A percentile compares a stretch with the other conserved stretches of the same genome.
phyloP scores from a whole-genome alignment of 805 yeast genomes.

The Wickerhamomyces queroliae region DNA sequence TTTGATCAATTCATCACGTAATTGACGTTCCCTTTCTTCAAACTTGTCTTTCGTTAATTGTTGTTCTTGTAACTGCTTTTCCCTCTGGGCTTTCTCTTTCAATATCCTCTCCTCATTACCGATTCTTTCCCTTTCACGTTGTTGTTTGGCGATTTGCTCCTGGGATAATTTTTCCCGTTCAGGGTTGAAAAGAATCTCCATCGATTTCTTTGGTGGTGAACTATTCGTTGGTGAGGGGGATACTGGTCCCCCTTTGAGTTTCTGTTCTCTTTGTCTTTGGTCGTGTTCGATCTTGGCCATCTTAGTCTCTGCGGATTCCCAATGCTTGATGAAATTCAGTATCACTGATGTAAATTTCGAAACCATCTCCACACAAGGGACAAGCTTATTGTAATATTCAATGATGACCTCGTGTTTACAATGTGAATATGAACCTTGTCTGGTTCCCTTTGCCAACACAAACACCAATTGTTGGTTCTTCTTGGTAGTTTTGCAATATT shows the following conservation, averaged over 20 bases:
- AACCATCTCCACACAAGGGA: constrained; percentile 6
- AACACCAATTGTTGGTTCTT: constrained; percentile 40
- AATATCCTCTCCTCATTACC: constrained; percentile 9
- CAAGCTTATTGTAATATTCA: constrained; percentile 22
- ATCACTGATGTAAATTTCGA: constrained; percentile 4
- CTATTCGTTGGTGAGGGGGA: background rate
- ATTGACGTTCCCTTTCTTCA: constrained; percentile 14
- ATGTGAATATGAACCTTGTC: constrained; percentile 31
- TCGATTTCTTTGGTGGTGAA: constrained; percentile 7
- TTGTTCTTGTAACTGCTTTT: constrained; percentile 9
- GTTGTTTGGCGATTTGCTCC: constrained; percentile 13
- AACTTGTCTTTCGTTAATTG: constrained; percentile 7
- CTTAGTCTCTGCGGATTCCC: constrained; percentile 12
- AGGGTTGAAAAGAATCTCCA: constrained; percentile 13
- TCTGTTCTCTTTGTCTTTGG: background rate
- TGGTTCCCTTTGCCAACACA: constrained; percentile 33
- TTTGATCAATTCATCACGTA: constrained; percentile 11
- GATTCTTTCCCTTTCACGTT: constrained; percentile 12
- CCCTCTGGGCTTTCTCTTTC: constrained; percentile 9
- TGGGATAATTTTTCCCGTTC: constrained; percentile 13
- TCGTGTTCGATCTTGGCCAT: constrained; percentile 1
- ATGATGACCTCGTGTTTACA: constrained; percentile 25
- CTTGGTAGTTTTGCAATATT: constrained; percentile 30
- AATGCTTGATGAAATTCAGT: constrained; percentile 11
- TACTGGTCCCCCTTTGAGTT: background rate